A percentile compares a stretch with the other conserved stretches of the same genome.
Evolutionary conservation across 352 stramenopile species (phyloP).

Genomic region (Globisporangium canariense): DNA sequence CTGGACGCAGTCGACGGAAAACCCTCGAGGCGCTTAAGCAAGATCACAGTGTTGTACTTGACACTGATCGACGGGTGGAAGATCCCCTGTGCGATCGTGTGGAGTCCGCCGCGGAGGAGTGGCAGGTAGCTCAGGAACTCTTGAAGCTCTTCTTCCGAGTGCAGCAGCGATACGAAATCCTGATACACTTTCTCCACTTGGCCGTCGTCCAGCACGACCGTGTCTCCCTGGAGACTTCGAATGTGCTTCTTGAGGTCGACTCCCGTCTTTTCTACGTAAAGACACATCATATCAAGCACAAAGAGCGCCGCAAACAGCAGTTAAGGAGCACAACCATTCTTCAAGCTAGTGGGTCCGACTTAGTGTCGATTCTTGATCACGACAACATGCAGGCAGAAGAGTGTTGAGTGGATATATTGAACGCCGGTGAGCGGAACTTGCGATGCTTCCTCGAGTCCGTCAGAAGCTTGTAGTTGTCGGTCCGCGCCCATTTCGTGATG

Average conservation of each 20-base stretch:
- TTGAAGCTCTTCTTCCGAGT: slow-evolving; percentile 72
- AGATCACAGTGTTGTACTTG: slow-evolving; percentile 86
- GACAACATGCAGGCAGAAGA: slow-evolving; percentile 41
- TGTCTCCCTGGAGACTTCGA: slow-evolving; percentile 70
- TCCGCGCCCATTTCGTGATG: slow-evolving; percentile 84
- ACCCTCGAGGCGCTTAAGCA: slow-evolving; percentile 83
- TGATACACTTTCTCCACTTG: slow-evolving; percentile 82
- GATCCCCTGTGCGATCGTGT: slow-evolving; percentile 81
- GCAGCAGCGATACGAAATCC: slow-evolving; percentile 72
- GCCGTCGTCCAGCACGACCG: slow-evolving; percentile 68
- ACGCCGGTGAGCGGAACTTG: slow-evolving; percentile 58
- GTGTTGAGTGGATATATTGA: slow-evolving; percentile 78
- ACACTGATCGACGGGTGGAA: slow-evolving; percentile 85
- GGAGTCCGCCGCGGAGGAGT: slow-evolving; percentile 67
- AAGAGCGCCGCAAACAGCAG: slow-evolving; percentile 16
- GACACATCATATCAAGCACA: slow-evolving; percentile 16
- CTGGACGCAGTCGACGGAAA: slow-evolving; percentile 70
- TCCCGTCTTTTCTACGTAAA: slow-evolving; percentile 74
- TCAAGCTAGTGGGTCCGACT: not conserved
- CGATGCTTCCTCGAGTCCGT: slow-evolving; percentile 47
- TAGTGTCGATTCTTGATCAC: slow-evolving; percentile 17
- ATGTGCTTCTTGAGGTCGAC: slow-evolving; percentile 83
- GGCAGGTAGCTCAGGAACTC: slow-evolving; percentile 85
- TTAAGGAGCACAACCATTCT: slow-evolving; percentile 35
- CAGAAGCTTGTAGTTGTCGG: slow-evolving; percentile 84